Conservation (phyloP, 345 rosid genomes). For the Citrus mangshanensis region DNA sequence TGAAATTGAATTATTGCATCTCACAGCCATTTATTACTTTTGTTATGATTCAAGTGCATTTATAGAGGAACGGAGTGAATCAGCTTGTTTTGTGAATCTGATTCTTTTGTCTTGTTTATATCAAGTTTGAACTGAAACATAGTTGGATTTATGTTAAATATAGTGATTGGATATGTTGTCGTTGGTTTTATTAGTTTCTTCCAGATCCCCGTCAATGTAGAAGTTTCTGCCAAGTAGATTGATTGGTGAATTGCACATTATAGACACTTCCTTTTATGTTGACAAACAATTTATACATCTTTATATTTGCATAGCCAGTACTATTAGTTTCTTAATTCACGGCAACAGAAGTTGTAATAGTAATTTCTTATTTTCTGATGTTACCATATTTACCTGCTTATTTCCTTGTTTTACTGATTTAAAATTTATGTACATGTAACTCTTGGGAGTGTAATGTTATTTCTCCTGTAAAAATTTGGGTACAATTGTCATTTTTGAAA, state of each 20-base stretch:
- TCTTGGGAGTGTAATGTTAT: background rate
- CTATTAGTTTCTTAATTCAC: background rate
- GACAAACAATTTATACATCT: background rate
- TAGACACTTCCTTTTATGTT: background rate
- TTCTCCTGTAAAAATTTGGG: background rate
- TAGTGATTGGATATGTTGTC: background rate
- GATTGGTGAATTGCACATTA: background rate
- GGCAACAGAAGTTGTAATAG: background rate
- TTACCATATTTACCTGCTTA: background rate
- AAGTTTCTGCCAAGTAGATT: background rate
- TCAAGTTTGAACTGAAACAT: background rate
- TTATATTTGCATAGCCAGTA: background rate
- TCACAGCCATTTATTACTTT: slow-evolving; percentile 4
- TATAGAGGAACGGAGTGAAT: background rate
- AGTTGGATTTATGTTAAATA: background rate
- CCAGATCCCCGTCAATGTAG: background rate
- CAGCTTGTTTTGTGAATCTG: background rate
- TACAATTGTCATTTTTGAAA: background rate
- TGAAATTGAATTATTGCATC: background rate
- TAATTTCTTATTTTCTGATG: background rate
- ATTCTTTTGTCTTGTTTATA: background rate
- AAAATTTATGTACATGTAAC: background rate
- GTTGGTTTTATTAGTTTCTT: background rate
- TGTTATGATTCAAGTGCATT: background rate
- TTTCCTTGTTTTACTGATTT: background rate